These are phyloP conservation scores for Barbarea vulgaris DNA, from an alignment of 345 rosid genomes.

Conservation along the genomic window DNA sequence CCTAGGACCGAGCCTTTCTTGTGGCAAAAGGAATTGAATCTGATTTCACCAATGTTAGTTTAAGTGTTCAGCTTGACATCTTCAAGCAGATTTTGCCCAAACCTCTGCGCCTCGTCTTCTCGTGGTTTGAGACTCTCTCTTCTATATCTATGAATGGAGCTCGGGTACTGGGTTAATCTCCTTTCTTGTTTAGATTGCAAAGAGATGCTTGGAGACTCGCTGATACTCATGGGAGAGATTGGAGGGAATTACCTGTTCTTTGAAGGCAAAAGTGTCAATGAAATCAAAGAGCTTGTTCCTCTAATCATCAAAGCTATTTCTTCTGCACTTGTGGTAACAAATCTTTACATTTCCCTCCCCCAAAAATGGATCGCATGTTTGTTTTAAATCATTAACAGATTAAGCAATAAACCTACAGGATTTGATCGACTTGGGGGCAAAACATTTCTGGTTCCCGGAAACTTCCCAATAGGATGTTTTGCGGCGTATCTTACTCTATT, in stretches of 20 bases:
- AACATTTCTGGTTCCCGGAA: conserved; percentile 54
- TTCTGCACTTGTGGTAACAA: conserved; percentile 47
- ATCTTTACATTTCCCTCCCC: neutral
- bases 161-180: no score
- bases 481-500: conserved; percentile 41
- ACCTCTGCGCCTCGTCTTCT: conserved; percentile 40
- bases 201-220: conserved; percentile 37
- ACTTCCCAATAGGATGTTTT: conserved; percentile 48
- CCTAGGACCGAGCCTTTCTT: conserved; percentile 41
- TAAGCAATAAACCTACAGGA: conserved; percentile 41
- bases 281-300: conserved; percentile 43
- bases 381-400: neutral
- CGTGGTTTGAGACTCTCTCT: no score
- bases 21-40: conserved; percentile 39
- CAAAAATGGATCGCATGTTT: neutral
- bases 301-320: conserved; percentile 38
- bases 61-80: conserved; percentile 44
- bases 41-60: conserved; percentile 36
- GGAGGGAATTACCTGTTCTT: conserved; percentile 50
- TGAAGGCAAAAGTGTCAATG: conserved; percentile 28
- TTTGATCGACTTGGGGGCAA: conserved; percentile 50
- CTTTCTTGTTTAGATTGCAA: conserved; percentile 46
- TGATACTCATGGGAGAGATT: conserved; percentile 61
- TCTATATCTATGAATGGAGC: no score
- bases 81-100: conserved; percentile 51